Base-by-base conservation (phyloP, 202 grass and related monocot genomes). In the Panicum hallii region DNA sequence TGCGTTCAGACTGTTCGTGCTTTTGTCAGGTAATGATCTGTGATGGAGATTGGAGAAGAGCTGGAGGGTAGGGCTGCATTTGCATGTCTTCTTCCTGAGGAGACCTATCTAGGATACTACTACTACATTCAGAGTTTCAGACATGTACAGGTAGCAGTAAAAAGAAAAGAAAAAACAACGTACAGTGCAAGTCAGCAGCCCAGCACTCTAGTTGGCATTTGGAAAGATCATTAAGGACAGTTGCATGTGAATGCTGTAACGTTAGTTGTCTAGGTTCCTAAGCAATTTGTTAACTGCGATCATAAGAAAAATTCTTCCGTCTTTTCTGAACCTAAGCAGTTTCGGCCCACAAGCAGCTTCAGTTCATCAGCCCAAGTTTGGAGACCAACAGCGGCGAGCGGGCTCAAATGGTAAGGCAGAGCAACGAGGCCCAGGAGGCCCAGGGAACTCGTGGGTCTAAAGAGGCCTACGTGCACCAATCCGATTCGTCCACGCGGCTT, bases 21-120 rank as follows among this genome's bases (percentile, higher is more conserved):
- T 79, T 74, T 88, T 73, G 56, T 63, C 80, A 83, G 23, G 12
- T 19, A 47, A 54, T 46, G 84, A 56, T 65, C 30, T 22, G 38
- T 65, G 22, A 77, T 10, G 19, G 19, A 0, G 13, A 16, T 54
- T 54, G 32, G 44, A 50, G 7, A 45, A 68, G 69, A 80, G 69
- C 20, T 3, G 26, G 15, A 32, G 17, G 30, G 63, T 14, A 65
- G 2, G 9, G 1, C 54, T 32, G 62, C 12, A 11, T 11, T 30
- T 34, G 13, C 13, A 62, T 62, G 58, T 4, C 36, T 38, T 38
- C 36, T 38, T 38, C 36, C 36, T 32, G 32, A 32, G 32, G 32
- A 32, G 32, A 32, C 32, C 32, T 32, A 1, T 32, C 32, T 32
- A 32, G 36, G 36, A 38, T 38, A 38, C 36, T 38, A 38, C 3